Evolutionary conservation across 495 filamentous ascomycete genomes (phyloP), one percentile per base, ranked within the genome.

Genomic region (Aspergillus heteromorphus): DNA sequence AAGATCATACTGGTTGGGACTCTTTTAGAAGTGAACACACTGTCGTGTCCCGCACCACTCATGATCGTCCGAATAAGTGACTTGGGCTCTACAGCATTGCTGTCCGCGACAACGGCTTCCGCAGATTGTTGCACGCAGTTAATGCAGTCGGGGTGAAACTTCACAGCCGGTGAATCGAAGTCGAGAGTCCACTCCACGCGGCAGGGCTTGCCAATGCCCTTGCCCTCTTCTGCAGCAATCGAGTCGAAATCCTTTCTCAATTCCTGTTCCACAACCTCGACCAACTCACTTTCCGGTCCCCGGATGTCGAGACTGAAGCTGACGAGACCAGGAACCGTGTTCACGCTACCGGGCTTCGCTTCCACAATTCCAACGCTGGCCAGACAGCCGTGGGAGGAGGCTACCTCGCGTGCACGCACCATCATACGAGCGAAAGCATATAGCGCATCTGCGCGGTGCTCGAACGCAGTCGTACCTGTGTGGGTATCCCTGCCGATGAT

Each of bases 221-320:
- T 72, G 16, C 80, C 74, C 59, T 82, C 75, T 42, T 78, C 77
- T 2, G 72, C 69, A 6, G 81, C 83, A 51, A 88, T 83, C 7
- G 57, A 63, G 14, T 74, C 67, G 58, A 88, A 88, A n/a, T 80
- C 80, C 4, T 59, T 55, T 20, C 67, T 73, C 60, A 86, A 68
- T 30, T 73, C 61, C n/a, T 74, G 59, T 59, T 85, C 81, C n/a
- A 89, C 69, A 20, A 68, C 62, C 7, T 75, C 69, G 3, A 91
- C 72, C 5, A 76, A 77, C 17, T 67, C 70, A 56, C 87, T 83
- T 34, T 80, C 65, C 0, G 80, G 81, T 0, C 83, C 78, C 17
- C 89, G 83, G 42, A 92, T 79, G 58, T 93, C 89, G 13, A 92
- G 76, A 10, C 77, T 82, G 64, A 91, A 90, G 36, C 75, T 76